Percentiles rank a stretch among this genome's conserved stretches.
These are phyloP conservation scores for Nitzschia sp. DNA, from an alignment of 108 stramenopile genomes.

Conservation along the genomic window DNA sequence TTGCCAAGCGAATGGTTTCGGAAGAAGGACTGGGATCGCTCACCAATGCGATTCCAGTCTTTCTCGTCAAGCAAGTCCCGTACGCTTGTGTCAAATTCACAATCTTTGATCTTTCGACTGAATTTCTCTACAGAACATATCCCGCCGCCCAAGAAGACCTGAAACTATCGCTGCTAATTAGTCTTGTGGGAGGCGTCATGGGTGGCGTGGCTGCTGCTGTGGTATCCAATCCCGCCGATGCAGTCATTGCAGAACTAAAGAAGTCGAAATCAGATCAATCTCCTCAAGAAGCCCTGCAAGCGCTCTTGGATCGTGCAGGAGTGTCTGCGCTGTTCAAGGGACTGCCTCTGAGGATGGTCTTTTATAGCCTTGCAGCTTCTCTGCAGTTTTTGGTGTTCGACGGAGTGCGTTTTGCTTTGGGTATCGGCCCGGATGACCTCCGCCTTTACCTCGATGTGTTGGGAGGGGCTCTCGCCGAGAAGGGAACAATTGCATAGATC, in stretches of 20 bases:
- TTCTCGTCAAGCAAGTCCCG: slow-evolving; percentile 43
- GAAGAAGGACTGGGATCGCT: slow-evolving; percentile 64
- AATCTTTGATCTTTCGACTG: slow-evolving; percentile 66
- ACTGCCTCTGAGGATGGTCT: slow-evolving; percentile 60
- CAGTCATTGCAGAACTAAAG: slow-evolving; percentile 68
- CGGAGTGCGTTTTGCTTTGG: slow-evolving; percentile 62
- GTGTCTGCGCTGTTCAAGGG: slow-evolving; percentile 49
- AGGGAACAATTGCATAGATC: slow-evolving; percentile 3
- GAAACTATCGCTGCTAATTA: slow-evolving; percentile 59
- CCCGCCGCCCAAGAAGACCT: slow-evolving; percentile 72
- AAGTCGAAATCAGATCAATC: slow-evolving; percentile 63
- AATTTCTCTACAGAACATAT: slow-evolving; percentile 52
- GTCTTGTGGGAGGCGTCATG: slow-evolving; percentile 63
- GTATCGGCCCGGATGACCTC: slow-evolving; percentile 74
- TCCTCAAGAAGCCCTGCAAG: slow-evolving; percentile 44
- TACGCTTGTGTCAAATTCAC: slow-evolving; percentile 57
- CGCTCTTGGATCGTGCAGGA: slow-evolving; percentile 44
- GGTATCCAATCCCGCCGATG: slow-evolving; percentile 67
- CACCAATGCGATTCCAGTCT: slow-evolving; percentile 58
- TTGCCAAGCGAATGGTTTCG: slow-evolving; percentile 48
- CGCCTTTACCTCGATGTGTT: slow-evolving; percentile 76
- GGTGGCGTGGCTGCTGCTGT: slow-evolving; percentile 68
- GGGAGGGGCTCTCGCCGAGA: slow-evolving; percentile 43
- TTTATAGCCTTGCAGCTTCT: slow-evolving; percentile 57
- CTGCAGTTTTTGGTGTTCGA: slow-evolving; percentile 78